Evolutionary conservation across 2,329 filamentous ascomycete genomes (phyloP), one percentile per base, ranked within the genome.

Genomic region (Colletotrichum phormii): DNA sequence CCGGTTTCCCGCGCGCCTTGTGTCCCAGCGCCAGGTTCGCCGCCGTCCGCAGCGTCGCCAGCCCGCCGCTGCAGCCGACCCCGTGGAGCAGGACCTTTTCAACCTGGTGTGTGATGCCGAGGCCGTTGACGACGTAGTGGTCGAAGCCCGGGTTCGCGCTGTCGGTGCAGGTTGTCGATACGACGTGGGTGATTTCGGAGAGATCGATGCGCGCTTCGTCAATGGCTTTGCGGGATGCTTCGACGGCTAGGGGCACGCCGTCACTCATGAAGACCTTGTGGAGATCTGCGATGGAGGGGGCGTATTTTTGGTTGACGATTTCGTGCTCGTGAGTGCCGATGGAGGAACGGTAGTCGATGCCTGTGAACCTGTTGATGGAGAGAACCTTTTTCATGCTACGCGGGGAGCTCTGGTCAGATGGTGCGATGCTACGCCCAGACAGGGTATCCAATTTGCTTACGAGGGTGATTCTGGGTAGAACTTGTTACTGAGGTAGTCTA

Each of bases 121-220:
- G 81, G 5, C 84, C 82, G 77, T 89, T 90, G 64, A 87, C 87
- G 29, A 93, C 89, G 74, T 85, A 91, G 79, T 92, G 89, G 75
- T 93, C 91, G 77, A 90, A 93, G 1, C 91, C 91, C 0, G 91
- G 91, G 78, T 93, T 93, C 18, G 90, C 90, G 75, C 90, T 92
- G 78, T 93, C 89, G 9, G 91, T 93, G 78, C 91, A 93, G 5
- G 91, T 93, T 0, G 90, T 92, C 29, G 90, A 88, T 9, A 93
- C 90, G 53, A 92, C 85, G 76, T 93, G 91, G 3, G 91, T 93
- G 74, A 93, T 90, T 64, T 90, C 83, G 3, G 78, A 77, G 0
- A 86, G 78, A 54, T 86, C 84, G 54, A 91, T 79, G 18, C 84
- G 82, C 5, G 89, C 88, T 78, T 91, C 89, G 8, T 82, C 80